Base-by-base conservation (phyloP, 75 land plant genomes). In the Pseudotsuga menziesii region DNA sequence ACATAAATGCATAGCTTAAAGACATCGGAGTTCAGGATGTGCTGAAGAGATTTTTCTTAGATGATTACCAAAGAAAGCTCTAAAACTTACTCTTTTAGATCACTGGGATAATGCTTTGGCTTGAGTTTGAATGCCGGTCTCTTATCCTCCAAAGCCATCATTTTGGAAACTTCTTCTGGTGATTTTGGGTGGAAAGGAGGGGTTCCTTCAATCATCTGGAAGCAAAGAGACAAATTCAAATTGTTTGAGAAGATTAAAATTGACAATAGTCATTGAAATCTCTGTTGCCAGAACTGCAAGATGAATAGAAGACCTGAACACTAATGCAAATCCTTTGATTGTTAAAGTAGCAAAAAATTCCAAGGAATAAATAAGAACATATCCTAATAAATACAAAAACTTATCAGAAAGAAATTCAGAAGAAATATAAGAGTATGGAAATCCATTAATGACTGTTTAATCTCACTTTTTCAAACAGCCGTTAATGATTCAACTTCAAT, bases 201-300 rank as follows among this genome's bases (percentile, higher is more conserved):
- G 26, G 74, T 57, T 71, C 98, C 98, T 72, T 96, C 98, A 66
- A 96, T 81, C 96, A 96, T 93, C 98, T 96, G 76, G 58, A 78
- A 73, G 57, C 57, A 73, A 17, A 52, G 29, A 55, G 12, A 25
- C 32, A 7, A 19, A 64, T 19, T 57, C 39, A 59, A 61, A 60
- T 29, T 27, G 35, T 36, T 72, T 41, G 61, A 61, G 39, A 56
- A 74, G 61, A 61, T 6, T 52, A 36, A 73, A 74, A 22, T 23
- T n/a, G n/a, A 22, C 13, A n/a, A 41, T 69, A 52, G 13, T 69
- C n/a, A 69, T 11, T 69, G 52, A 3, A 69, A n/a, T 39, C 52
- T 8, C 41, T 69, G 23, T n/a, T 20, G 13, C 72, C n/a, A 41
- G 23, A 69, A 69, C 54, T 32, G n/a, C 8, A 20, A 20, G 39